Evolutionary conservation across 805 yeast genomes (phyloP).

Genomic region (Ogataea ramenticola): DNA sequence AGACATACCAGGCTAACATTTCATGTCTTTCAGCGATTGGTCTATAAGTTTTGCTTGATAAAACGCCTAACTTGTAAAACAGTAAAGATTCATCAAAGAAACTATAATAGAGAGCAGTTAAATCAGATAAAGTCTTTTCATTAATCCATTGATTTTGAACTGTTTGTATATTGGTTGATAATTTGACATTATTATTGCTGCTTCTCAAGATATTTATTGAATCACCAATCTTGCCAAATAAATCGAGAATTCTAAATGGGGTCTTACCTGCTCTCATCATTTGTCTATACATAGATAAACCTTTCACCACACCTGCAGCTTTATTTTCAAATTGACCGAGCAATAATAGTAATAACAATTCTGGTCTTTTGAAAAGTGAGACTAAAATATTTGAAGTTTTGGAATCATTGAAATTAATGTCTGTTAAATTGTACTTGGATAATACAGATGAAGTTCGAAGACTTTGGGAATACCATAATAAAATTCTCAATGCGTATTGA

Average conservation of each 20-base stretch:
- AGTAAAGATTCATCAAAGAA: constrained; percentile 57
- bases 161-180: constrained; percentile 11
- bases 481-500: constrained; percentile 50
- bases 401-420: constrained; percentile 18
- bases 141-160: constrained; percentile 30
- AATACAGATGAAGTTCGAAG: constrained; percentile 22
- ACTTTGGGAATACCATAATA: constrained; percentile 39
- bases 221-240: constrained; percentile 25
- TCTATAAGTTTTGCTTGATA: constrained; percentile 29
- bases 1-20: constrained; percentile 62
- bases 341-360: constrained; percentile 23
- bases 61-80: constrained; percentile 45
- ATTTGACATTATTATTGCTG: constrained; percentile 5
- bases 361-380: constrained; percentile 22
- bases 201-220: neutral
- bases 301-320: constrained; percentile 37
- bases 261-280: constrained; percentile 63
- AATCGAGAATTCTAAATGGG: constrained; percentile 45
- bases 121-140: constrained; percentile 40
- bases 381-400: constrained; percentile 17
- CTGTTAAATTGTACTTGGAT: constrained; percentile 7
- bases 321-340: constrained; percentile 33
- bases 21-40: constrained; percentile 47
- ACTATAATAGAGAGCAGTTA: constrained; percentile 54
- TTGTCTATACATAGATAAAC: constrained; percentile 54